A percentile compares a stretch with the other conserved stretches of the same genome.
phyloP scores from a whole-genome alignment of 768 basidiomycete genomes.

The Termitomyces sp. region DNA sequence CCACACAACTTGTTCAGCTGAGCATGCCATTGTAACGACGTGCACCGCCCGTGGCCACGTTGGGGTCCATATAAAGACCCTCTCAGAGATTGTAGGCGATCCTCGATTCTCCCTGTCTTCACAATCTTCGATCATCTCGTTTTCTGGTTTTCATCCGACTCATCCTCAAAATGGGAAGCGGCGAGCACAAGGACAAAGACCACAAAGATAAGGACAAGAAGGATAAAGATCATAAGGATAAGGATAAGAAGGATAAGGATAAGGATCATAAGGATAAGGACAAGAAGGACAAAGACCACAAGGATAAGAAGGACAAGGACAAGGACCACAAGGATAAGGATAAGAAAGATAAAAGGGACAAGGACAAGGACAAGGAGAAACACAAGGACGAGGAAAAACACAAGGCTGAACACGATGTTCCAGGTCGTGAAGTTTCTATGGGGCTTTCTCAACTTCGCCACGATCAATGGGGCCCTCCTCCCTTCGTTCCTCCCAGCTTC shows the following conservation, averaged over 20 bases:
- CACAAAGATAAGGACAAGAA: slow-evolving; percentile 22
- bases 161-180: slow-evolving; percentile 6
- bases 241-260: slow-evolving; percentile 19
- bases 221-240: slow-evolving; percentile 20
- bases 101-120: neutral
- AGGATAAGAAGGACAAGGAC: slow-evolving; percentile 25
- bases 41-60: neutral
- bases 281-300: slow-evolving; percentile 22
- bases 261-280: slow-evolving; percentile 19
- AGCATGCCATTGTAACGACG: neutral
- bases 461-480: slow-evolving; percentile 17
- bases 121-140: neutral
- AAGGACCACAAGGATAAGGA: slow-evolving; percentile 21
- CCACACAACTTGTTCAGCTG: no score
- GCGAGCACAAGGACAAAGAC: slow-evolving; percentile 15
- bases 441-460: slow-evolving; percentile 2
- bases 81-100: neutral
- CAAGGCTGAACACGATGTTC: slow-evolving; percentile 1
- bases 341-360: slow-evolving; percentile 21
- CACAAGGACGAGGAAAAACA: slow-evolving; percentile 9
- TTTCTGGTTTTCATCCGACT: neutral
- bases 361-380: slow-evolving; percentile 19
- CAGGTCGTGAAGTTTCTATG: neutral
- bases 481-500: slow-evolving; percentile 15
- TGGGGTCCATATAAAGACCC: neutral